Evolutionary conservation across 2,329 filamentous ascomycete genomes (phyloP).

Genomic region (Cytospora paraplurivora): DNA sequence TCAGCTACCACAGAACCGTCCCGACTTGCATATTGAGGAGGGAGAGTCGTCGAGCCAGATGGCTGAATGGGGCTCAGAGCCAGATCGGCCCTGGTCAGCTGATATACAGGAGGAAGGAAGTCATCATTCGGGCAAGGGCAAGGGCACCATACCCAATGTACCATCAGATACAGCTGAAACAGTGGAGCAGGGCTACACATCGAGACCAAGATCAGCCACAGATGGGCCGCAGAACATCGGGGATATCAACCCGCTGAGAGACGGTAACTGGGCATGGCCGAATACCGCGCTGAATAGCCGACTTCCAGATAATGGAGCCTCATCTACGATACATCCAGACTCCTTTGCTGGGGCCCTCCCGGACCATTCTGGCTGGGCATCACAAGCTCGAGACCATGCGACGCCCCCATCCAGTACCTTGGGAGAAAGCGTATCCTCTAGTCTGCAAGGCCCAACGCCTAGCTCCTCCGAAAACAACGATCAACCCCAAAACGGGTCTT

Average conservation of each 20-base stretch:
- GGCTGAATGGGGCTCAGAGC: conserved; percentile 11
- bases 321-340: neutral
- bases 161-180: conserved; percentile 8
- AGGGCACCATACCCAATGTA: conserved; percentile 8
- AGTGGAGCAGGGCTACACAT: conserved; percentile 27
- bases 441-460: conserved; percentile 22
- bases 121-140: conserved; percentile 19
- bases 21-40: conserved; percentile 8
- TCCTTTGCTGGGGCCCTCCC: conserved; percentile 1
- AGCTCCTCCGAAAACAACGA: conserved; percentile 24
- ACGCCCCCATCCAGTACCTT: conserved; percentile 28
- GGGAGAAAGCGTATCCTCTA: conserved; percentile 27
- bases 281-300: conserved; percentile 28
- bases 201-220: conserved; percentile 56
- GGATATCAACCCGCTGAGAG: conserved; percentile 54
- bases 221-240: conserved; percentile 54
- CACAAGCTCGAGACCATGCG: conserved; percentile 19
- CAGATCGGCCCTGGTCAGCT: conserved; percentile 28
- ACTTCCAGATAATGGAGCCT: conserved; percentile 11
- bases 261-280: conserved; percentile 64
- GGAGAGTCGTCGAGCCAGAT: conserved; percentile 18
- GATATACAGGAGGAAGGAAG: conserved; percentile 22
- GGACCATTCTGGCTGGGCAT: conserved; percentile 6
- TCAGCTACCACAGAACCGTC: conserved; percentile 34
- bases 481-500: neutral